Base-by-base conservation (phyloP, 2,329 filamentous ascomycete species). In the Westerdykella ornata region DNA sequence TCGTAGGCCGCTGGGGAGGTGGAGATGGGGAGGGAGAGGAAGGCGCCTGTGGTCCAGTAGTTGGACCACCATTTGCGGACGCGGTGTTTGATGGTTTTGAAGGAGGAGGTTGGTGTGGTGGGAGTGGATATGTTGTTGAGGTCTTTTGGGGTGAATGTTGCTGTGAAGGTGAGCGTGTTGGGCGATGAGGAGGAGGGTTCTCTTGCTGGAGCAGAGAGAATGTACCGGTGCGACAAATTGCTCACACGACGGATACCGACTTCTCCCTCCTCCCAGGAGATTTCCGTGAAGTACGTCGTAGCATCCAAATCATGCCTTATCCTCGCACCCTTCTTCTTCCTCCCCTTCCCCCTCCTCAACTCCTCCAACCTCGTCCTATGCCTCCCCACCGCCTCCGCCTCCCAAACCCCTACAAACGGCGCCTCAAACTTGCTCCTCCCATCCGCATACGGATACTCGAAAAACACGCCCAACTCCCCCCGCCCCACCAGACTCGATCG, bases 321-420 rank as follows among this genome's bases (percentile, higher is more conserved):
- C 2, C 46, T 60, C 15, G 69, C 71, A 1, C 74, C 47, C 0
- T 42, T 54, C 0, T 73, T 75, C 2, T 53, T 65, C 56, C 0
- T 72, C 71, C 4, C 67, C 68, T 51, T 22, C n/a, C n/a, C n/a
- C n/a, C n/a, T 75, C 73, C 58, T 70, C 75, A 4, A 73, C 54
- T 1, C 74, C 74, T 1, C n/a, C 1, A 74, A 47, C 0, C 43
- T 54, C 0, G 73, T 75, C 2, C 53, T 65, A 46, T 76, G 72
- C 12, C 67, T 67, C 5, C 56, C 56, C 0, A 72, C 71, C 4
- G 67, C 68, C 51, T 22, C 71, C 4, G 67, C 68, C 51, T 22
- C 73, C 58, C 71, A 75, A 4, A 73, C 54, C 1, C 74, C 74
- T 1, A 78, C 73, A 45, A 72, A 77, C 1, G 75, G 74, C 2